Conservation (phyloP, 768 basidiomycete species). For the Leccinum uliginosum region DNA sequence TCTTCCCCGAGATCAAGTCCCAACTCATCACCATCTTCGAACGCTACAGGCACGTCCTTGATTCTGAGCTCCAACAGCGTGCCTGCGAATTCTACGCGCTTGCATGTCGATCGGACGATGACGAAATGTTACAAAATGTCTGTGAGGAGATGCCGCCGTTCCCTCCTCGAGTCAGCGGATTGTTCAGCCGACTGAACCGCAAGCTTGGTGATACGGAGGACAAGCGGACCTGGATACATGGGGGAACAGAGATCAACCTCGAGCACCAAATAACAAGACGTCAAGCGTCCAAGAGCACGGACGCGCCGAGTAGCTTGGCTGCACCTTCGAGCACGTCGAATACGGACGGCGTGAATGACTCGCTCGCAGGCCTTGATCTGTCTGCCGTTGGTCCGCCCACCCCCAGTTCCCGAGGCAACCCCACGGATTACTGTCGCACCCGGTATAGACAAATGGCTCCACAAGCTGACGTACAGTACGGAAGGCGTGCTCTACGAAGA, state of each 20-base stretch:
- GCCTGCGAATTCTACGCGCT: constrained; percentile 97
- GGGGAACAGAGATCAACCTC: constrained; percentile 87
- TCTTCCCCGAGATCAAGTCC: constrained; percentile 96
- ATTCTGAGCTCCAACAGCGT: constrained; percentile 95
- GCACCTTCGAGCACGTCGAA: constrained; percentile 33
- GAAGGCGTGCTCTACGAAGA: constrained; percentile 97
- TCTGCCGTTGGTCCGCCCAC: constrained; percentile 30
- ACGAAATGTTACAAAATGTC: constrained; percentile 88
- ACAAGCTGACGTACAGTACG: constrained; percentile 68
- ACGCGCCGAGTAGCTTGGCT: constrained; percentile 35
- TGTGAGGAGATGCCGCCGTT: constrained; percentile 99
- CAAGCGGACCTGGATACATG: constrained; percentile 92
- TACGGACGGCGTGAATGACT: constrained; percentile 58
- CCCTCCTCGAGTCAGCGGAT: constrained; percentile 88
- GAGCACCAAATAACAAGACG: constrained; percentile 64
- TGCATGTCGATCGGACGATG: constrained; percentile 82
- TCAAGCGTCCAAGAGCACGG: constrained; percentile 37
- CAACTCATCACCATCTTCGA: constrained; percentile 94
- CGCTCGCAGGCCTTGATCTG: constrained; percentile 78
- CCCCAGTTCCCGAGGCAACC: constrained; percentile 13
- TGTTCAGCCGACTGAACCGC: constrained; percentile 81
- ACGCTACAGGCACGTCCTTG: constrained; percentile 94
- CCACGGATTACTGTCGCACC: constrained; percentile 62
- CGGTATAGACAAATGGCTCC: constrained; percentile 87
- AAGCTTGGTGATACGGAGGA: constrained; percentile 93